Evolutionary conservation across 495 filamentous ascomycete species (phyloP), one percentile per base, ranked within the genome.

Genomic region (Trichoderma asperelloides): DNA sequence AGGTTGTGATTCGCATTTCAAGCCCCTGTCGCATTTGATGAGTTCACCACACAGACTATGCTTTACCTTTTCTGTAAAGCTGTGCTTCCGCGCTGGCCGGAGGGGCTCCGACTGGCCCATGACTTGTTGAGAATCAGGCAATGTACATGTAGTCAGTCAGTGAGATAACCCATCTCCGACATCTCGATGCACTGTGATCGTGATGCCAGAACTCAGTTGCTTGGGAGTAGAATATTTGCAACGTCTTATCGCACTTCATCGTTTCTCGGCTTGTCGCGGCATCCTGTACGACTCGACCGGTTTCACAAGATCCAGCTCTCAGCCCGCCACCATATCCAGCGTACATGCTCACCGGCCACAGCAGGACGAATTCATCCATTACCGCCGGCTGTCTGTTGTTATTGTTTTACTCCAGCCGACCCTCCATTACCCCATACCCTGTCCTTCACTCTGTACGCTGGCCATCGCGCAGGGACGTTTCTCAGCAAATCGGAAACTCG

Each of bases 341-440:
- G 55, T 16, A 60, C 55, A 51, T 51, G 47, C 47, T 60, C 55
- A 60, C 55, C 55, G 55, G 55, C n/a, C 55, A 60, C 8, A 30
- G 16, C 16, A 27, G 23, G 55, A 12, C 55, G 55, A 7, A 18
- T 25, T 30, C 9, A 12, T 3, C 27, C 55, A 18, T n/a, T 8
- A 25, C 16, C 27, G 11, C 25, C 23, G n/a, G 3, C 23, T 21
- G 23, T 28, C 15, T 27, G 11, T 60, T 18, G 12, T 18, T 27
- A 12, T 13, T 12, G 55, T 12, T 28, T 30, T 60, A 25, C 55
- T 30, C 27, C 27, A 60, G 55, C 55, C 55, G 23, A 60, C 55
- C 23, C 55, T 30, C 55, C 55, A 21, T 60, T 30, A 60, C 47
- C 47, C 47, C 47, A n/a, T 51, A n/a, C n/a, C 47, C 47, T 28